Percentiles rank a stretch among this genome's conserved stretches.
These are phyloP conservation scores for Apiospora malaysiana DNA, from an alignment of 2,329 filamentous ascomycete species.

Conservation along the genomic window DNA sequence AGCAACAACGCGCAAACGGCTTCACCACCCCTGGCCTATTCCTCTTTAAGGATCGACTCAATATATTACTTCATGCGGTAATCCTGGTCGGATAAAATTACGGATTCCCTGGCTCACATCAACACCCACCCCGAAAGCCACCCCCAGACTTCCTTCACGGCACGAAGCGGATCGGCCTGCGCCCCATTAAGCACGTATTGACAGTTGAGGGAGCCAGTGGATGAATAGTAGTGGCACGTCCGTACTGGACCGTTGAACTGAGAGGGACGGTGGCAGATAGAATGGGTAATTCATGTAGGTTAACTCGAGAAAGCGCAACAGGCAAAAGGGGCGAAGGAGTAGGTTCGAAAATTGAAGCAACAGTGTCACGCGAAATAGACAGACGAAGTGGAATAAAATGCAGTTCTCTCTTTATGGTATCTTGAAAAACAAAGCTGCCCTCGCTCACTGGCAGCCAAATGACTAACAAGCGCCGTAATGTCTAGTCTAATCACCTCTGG, in stretches of 20 bases:
- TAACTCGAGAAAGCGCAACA: not conserved
- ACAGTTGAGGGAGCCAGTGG: not conserved
- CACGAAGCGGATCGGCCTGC: not conserved
- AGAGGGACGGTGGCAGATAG: not conserved
- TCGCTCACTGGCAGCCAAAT: conserved; percentile 17
- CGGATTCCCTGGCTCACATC: not conserved
- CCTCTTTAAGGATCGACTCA: not conserved
- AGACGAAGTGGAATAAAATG: not conserved
- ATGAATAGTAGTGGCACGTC: not conserved
- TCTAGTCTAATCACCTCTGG: conserved; percentile 3
- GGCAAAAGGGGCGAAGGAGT: not conserved
- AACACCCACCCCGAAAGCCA: not conserved
- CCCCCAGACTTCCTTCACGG: not conserved
- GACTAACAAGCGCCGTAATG: conserved; percentile 3
- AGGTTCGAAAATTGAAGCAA: too few relatives aligned
- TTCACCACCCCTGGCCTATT: not conserved
- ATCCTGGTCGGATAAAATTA: not conserved
- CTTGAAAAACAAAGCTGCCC: conserved; percentile 17
- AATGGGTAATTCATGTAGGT: not conserved
- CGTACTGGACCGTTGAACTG: not conserved
- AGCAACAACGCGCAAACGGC: not conserved
- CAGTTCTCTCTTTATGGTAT: conserved; percentile 4
- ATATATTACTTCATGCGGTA: conserved; percentile 14
- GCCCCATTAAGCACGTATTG: not conserved
- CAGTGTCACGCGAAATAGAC: not conserved